Base-by-base conservation (phyloP, 176 grass and related monocot species). In the Alopecurus myosuroides region DNA sequence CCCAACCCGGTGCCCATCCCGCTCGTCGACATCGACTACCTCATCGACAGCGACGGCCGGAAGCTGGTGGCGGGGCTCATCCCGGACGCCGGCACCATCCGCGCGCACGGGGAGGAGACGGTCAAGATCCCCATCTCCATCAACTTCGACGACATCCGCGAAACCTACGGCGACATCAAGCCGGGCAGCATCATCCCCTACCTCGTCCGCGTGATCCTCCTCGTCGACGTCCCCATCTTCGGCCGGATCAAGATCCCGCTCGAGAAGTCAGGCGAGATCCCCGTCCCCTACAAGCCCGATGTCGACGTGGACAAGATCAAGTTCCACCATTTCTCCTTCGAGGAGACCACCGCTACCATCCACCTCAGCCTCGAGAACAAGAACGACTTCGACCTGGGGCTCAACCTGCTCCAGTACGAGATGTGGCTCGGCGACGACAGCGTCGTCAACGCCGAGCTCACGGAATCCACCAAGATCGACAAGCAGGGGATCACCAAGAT, bases 1-100 rank as follows among this genome's bases (percentile, higher is more conserved):
- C 97, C 97, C 77, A 98, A 95, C 81, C 93, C 97, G 14, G 79
- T 98, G 5, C 97, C 97, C n/a, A 92, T 98, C 81, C 97, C 97
- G 64, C 93, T 95, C 23, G 85, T 96, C 15, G 97, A 98, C 92
- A 98, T 98, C 56, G 88, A 98, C 65, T 98, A 98, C 90, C 90
- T 94, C 77, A 90, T 98, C 65, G 97, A 98, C 74, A 95, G 93
- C 74, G 93, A 95, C 74, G 93, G 97, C 42, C 88, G 97, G 34
- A 95, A 98, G 84, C 93, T 98, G 36, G 91, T 98, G 13, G 92
- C 97, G 4, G 97, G 97, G 10, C 76, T 95, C 78, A 96, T 98
- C 86, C 97, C 97, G 17, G 93, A 98, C 83, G 97, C 93, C 57
- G 97, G 97, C 72, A 98, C 97, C 30, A 83, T 98, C 64, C 97